Evolutionary conservation across 208 protist species (phyloP).

Genomic region (Leishmania tarentolae): DNA sequence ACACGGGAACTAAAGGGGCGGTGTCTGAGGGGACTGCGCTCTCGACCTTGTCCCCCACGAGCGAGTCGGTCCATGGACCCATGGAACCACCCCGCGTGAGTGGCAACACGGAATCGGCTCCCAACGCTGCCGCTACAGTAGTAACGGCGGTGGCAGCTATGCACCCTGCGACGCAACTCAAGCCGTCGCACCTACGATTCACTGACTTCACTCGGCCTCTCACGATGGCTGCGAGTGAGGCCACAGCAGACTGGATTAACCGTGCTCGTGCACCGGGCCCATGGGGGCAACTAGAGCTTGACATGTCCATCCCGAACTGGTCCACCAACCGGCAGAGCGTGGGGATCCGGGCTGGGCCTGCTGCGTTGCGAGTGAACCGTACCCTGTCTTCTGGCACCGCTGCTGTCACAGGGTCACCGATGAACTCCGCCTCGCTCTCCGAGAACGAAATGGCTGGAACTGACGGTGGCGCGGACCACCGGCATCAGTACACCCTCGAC

Average conservation of each 20-base stretch:
- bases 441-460: conserved; percentile 11
- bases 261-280: neutral
- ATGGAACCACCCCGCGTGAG: neutral
- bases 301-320: conserved; percentile 26
- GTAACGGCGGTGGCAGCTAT: neutral
- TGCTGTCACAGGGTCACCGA: conserved; percentile 13
- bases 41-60: neutral
- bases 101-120: neutral
- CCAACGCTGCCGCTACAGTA: neutral
- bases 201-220: conserved; percentile 23
- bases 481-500: conserved; percentile 30
- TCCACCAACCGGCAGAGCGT: conserved; percentile 25
- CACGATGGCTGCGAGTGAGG: neutral
- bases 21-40: neutral
- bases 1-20: neutral
- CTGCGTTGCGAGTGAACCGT: conserved; percentile 23
- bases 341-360: conserved; percentile 24
- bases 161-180: conserved; percentile 8
- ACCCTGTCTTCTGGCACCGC: conserved; percentile 4
- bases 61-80: neutral
- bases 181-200: conserved; percentile 23
- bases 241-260: neutral
- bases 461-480: neutral
- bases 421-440: conserved; percentile 28
- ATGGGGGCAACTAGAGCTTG: conserved; percentile 28